phyloP scores from a whole-genome alignment of 106 monocot species.

The Xerophyta viscosa region DNA sequence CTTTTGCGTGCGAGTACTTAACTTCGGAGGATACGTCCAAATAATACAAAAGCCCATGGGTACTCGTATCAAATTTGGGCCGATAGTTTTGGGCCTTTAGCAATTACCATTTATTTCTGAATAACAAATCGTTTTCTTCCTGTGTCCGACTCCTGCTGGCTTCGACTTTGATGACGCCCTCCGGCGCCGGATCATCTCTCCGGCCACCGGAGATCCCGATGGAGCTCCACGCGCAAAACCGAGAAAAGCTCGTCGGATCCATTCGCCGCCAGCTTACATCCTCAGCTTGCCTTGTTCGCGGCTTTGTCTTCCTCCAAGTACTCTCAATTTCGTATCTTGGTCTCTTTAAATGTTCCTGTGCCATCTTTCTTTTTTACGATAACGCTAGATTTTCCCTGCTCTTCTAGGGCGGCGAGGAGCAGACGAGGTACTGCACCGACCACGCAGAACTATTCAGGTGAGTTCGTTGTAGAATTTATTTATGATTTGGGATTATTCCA shows the following conservation, averaged over 20 bases:
- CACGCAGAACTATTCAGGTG: slow-evolving; percentile 66
- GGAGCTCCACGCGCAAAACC: slow-evolving; percentile 53
- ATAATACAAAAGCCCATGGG: no score
- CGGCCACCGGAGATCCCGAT: slow-evolving; percentile 43
- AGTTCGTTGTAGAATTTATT: no score
- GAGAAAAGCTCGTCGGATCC: slow-evolving; percentile 37
- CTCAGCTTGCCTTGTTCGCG: slow-evolving; percentile 26
- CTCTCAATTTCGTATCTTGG: not conserved
- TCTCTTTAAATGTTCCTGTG: slow-evolving; percentile 2
- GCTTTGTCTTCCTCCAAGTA: slow-evolving; percentile 63
- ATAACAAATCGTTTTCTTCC: no score
- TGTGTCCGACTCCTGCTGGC: no score
- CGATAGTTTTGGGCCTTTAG: no score
- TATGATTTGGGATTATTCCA: no score
- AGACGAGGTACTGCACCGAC: slow-evolving; percentile 75
- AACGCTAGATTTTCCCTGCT: not conserved
- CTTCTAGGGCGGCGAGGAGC: slow-evolving; percentile 65
- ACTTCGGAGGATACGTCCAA: no score
- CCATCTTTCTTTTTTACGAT: no score
- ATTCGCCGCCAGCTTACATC: slow-evolving; percentile 44
- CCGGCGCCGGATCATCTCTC: slow-evolving; percentile 14
- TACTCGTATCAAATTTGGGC: no score
- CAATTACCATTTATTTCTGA: no score
- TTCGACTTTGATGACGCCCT: not conserved
- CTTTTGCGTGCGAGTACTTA: no score